Base-by-base conservation (phyloP, 1,284 basidiomycete species). In the Somion occarium region DNA sequence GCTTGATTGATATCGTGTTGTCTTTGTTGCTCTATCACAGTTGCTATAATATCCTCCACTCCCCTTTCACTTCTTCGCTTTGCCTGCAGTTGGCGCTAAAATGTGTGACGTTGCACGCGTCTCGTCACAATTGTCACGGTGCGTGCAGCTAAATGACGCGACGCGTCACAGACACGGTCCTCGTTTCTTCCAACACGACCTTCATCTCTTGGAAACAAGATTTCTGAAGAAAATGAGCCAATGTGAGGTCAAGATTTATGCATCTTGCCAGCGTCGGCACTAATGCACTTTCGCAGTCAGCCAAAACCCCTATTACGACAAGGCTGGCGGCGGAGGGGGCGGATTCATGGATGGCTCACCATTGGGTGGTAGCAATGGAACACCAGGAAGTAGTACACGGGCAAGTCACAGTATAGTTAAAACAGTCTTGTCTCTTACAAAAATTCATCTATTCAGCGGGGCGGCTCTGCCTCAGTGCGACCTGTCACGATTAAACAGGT, bases 401-500 rank as follows among this genome's bases (percentile, higher is more conserved):
- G 73, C 74, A 53, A 46, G n/a, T n/a, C n/a, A n/a, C n/a, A n/a
- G n/a, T n/a, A n/a, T n/a, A n/a, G n/a, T n/a, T n/a, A n/a, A n/a
- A n/a, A n/a, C n/a, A n/a, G n/a, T n/a, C n/a, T n/a, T n/a, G n/a
- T n/a, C n/a, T n/a, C n/a, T n/a, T n/a, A n/a, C n/a, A n/a, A n/a
- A n/a, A n/a, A n/a, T n/a, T n/a, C n/a, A n/a, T n/a, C n/a, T n/a
- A n/a, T n/a, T n/a, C n/a, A n/a, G n/a, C n/a, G n/a, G n/a, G n/a
- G n/a, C n/a, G n/a, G n/a, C n/a, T n/a, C n/a, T 15, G 7, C 30
- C 7, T 87, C 91, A 1, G 67, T 98, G 23, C 82, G 94, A 43
- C 93, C 96, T 3, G 80, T 97, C 43, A 96, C 91, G 2, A 79
- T 94, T 59, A 80, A 85, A 49, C 93, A 97, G 67, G 75, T 98